Conservation (phyloP, 306 rosid species). For the Trifolium repens region DNA sequence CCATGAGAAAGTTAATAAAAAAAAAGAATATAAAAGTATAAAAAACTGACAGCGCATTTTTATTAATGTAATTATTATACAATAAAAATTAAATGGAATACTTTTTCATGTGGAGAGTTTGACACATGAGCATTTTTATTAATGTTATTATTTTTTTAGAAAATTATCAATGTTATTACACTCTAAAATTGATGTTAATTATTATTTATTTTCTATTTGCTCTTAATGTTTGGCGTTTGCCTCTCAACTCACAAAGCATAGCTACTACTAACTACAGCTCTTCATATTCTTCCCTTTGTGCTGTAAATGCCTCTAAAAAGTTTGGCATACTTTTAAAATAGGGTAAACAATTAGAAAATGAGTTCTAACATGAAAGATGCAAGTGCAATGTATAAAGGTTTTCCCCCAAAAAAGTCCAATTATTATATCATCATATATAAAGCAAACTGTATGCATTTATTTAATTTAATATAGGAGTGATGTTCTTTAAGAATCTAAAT, state of each 20-base stretch:
- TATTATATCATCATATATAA: no score
- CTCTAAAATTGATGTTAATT: no score
- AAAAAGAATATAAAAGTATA: not conserved
- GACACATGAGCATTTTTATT: not conserved
- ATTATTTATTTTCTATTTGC: no score
- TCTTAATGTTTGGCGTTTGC: not conserved
- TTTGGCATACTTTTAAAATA: conserved; percentile 9
- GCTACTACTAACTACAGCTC: no score
- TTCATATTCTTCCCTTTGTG: conserved; percentile 15
- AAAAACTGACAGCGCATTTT: not conserved
- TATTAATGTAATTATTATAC: not conserved
- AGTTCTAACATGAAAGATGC: not conserved
- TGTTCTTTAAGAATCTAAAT: no score
- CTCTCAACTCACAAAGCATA: not conserved
- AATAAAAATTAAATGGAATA: not conserved
- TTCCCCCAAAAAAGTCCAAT: no score
- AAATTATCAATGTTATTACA: no score
- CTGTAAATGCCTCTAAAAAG: not conserved
- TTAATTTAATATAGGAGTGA: no score
- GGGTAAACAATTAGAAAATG: not conserved
- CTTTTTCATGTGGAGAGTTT: conserved; percentile 5
- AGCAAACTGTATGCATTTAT: no score
- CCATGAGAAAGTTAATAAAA: no score
- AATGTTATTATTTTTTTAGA: no score
- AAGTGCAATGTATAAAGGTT: no score